Conservation (phyloP, 495 filamentous ascomycete genomes). For the Xanthoparmelia taractica region DNA sequence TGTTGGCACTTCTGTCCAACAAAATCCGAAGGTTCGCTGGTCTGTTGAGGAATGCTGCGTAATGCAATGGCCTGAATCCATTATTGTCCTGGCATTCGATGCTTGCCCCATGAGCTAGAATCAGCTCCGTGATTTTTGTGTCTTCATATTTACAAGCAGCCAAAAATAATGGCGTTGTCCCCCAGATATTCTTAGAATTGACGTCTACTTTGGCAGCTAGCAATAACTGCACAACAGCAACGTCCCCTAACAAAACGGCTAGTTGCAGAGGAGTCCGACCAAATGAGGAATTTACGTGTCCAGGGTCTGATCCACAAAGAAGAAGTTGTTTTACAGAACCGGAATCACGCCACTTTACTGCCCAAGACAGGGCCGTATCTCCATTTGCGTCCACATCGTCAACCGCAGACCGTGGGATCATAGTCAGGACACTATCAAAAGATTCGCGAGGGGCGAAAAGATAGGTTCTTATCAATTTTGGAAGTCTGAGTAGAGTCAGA, state of each 20-base stretch:
- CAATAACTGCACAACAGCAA: neutral
- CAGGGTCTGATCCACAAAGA: constrained; percentile 9
- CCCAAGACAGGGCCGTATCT: constrained; percentile 11
- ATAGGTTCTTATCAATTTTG: neutral
- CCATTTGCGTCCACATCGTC: constrained; percentile 8
- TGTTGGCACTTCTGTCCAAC: neutral
- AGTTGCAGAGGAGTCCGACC: constrained; percentile 3
- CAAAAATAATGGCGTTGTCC: neutral
- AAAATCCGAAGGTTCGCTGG: neutral
- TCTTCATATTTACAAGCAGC: neutral
- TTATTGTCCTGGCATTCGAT: neutral
- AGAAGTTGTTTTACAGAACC: constrained; percentile 7
- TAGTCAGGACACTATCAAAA: neutral
- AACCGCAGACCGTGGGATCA: neutral
- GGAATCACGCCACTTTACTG: neutral
- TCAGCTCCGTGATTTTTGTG: neutral
- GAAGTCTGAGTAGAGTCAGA: neutral
- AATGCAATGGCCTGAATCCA: neutral
- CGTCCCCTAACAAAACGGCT: neutral
- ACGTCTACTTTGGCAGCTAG: constrained; percentile 11
- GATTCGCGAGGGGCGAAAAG: neutral
- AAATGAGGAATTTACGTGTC: neutral
- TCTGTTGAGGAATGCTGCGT: neutral
- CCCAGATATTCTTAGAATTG: neutral
- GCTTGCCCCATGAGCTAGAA: neutral